These are phyloP conservation scores for Gymnopilus dilepis DNA, from an alignment of 768 basidiomycete genomes.

Conservation along the genomic window DNA sequence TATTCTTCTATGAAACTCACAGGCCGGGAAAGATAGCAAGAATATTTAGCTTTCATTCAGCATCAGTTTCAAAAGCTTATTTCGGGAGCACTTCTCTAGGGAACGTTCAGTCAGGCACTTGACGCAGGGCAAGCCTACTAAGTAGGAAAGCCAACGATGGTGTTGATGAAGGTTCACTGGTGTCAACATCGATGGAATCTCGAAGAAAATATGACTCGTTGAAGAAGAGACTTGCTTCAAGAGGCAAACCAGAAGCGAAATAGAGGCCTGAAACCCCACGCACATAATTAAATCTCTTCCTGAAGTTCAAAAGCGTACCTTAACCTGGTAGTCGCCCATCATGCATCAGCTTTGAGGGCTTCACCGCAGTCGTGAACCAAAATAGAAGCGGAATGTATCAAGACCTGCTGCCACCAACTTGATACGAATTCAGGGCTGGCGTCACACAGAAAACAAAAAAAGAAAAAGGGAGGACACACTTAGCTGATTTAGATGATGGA, in stretches of 20 bases:
- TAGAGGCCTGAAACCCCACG: conserved; percentile 46
- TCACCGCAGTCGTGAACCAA: too few relatives aligned
- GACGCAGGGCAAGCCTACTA: not conserved
- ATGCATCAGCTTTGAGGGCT: not conserved
- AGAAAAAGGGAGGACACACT: not conserved
- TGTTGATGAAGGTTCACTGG: not conserved
- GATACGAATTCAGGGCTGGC: not conserved
- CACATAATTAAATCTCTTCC: not conserved
- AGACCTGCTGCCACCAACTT: too few relatives aligned
- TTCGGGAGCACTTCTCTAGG: not conserved
- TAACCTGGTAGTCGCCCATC: too few relatives aligned
- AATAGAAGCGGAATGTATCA: too few relatives aligned
- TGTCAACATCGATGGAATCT: conserved; percentile 32
- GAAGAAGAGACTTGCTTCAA: not conserved
- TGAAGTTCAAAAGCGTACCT: too few relatives aligned
- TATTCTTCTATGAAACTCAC: not conserved
- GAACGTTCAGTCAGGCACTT: not conserved
- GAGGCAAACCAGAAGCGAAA: not conserved
- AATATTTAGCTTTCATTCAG: not conserved
- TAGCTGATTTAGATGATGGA: too few relatives aligned
- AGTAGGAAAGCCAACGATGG: not conserved
- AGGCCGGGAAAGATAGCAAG: conserved; percentile 2
- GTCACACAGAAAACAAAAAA: not conserved
- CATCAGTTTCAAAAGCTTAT: not conserved
- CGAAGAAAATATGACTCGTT: not conserved